phyloP scores from a whole-genome alignment of 2,329 filamentous ascomycete species.

The Shiraia sp. region DNA sequence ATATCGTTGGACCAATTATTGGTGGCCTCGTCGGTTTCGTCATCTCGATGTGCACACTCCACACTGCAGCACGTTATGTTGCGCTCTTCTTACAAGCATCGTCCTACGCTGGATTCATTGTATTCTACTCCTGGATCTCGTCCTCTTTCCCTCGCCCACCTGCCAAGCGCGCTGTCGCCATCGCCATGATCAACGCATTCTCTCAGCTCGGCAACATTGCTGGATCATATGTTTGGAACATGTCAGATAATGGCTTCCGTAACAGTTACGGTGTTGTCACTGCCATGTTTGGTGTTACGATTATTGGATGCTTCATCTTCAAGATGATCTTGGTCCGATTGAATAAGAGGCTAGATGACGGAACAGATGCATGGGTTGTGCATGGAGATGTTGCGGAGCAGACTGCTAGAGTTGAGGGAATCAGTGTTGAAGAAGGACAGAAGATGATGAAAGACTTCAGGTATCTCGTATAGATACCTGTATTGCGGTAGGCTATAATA shows the following conservation, averaged over 20 bases:
- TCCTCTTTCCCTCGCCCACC: slow-evolving; percentile 56
- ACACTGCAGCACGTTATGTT: slow-evolving; percentile 39
- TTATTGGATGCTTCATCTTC: slow-evolving; percentile 53
- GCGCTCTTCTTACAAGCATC: slow-evolving; percentile 40
- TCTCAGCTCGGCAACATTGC: slow-evolving; percentile 49
- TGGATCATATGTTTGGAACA: slow-evolving; percentile 65
- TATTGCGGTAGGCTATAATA: neutral
- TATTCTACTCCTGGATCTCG: slow-evolving; percentile 44
- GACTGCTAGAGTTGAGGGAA: slow-evolving; percentile 34
- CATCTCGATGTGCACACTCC: slow-evolving; percentile 37
- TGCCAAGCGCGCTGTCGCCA: slow-evolving; percentile 64
- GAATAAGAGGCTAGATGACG: slow-evolving; percentile 40
- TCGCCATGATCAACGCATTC: slow-evolving; percentile 63
- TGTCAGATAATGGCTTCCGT: slow-evolving; percentile 63
- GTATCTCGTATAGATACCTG: slow-evolving; percentile 31
- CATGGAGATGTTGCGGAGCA: slow-evolving; percentile 33
- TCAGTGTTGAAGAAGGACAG: slow-evolving; percentile 33
- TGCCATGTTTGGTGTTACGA: slow-evolving; percentile 65
- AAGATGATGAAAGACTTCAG: slow-evolving; percentile 36
- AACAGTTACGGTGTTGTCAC: slow-evolving; percentile 68
- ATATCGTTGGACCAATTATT: slow-evolving; percentile 52
- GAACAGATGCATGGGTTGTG: slow-evolving; percentile 31
- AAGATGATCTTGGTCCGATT: slow-evolving; percentile 29
- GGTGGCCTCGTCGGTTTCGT: slow-evolving; percentile 51
- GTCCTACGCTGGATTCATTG: slow-evolving; percentile 48